Evolutionary conservation across 148 eudicot species (phyloP), one percentile per base, ranked within the genome.

Genomic region (Talinum fruticosum): DNA sequence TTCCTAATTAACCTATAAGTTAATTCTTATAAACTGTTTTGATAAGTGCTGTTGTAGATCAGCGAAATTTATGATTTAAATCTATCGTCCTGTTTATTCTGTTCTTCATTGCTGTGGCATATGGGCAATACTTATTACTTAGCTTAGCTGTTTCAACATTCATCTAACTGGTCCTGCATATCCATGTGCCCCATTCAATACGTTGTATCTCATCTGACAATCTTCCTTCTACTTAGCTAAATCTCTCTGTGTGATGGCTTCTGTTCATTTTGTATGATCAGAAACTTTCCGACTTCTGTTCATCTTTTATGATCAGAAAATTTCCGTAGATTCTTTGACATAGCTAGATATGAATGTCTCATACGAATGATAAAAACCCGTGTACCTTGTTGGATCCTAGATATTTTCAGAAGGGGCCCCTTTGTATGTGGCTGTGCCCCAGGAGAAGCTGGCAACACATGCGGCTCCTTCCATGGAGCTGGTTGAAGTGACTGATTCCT

Each of bases 1-100:
- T 81, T 77, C 54, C 16, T 49, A 19, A 47, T 53, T 72, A 72
- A 76, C 83, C 35, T 76, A 73, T 61, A 65, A 81, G 49, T 59
- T 68, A 23, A n/a, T n/a, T 6, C 32, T 75, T 29, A 34, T 34
- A 1, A 21, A 21, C 35, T 75, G 36, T 16, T 45, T 14, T 24
- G 68, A 32, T 24, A 54, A 80, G 24, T 59, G 36, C 12, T 23
- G 53, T 35, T 64, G 37, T 10, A n/a, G 44, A 24, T 26, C 38
- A 21, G 19, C 35, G 38, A 76, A 23, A 81, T 28, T 29, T 72
- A 29, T 51, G 51, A 65, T 49, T 35, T 16, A 19, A 53, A 15
- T 33, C 37, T 10, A 49, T 54, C 19, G 19, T 65, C 21, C 8
- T n/a, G 71, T 13, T 30, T 21, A 8, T 33, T 24, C 23, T 33